Evolutionary conservation across 2,329 filamentous ascomycete genomes (phyloP), one percentile per base, ranked within the genome.

Genomic region (Colletotrichum tanaceti): DNA sequence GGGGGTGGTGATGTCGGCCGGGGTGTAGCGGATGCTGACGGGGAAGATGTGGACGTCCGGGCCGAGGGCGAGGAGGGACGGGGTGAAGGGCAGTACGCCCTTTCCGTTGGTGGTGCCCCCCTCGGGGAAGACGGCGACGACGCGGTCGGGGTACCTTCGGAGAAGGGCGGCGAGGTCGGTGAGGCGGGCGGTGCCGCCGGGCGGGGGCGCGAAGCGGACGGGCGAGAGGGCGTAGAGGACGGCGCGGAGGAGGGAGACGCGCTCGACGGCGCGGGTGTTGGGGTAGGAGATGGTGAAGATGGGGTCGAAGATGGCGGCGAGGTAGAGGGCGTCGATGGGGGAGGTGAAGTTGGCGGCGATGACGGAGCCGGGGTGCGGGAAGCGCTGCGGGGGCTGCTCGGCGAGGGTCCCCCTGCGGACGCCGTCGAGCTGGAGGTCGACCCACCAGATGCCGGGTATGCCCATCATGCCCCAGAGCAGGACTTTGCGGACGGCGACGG

Each of bases 341-440:
- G 93, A 97, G 41, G 94, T 98, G 78, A 94, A 96, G 70, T 93
- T 96, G 59, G 93, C 91, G 57, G 93, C 94, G 74, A 99, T 96
- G 73, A 99, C 85, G 64, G 91, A 92, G 54, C 92, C 89, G 5
- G 91, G 88, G 64, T 91, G 88, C 1, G 96, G 96, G 20, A 98
- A 88, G 47, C 93, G 89, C 68, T 90, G 85, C 65, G 86, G 83
- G 46, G 91, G 90, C 74, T 94, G 90, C 75, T 91, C 90, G 54
- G 91, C 90, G 39, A 97, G 84, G 32, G 91, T 94, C 82, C 96
- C 96, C 81, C 94, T 93, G 81, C 93, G 94, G 62, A 99, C 96
- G 67, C 95, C 95, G 78, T 99, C 96, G 72, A 99, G 93, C 79
- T 98, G 95, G n/a, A 99, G 84, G 80, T 99, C 96, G 65, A 98